Evolutionary conservation across 2,329 filamentous ascomycete species (phyloP), one percentile per base, ranked within the genome.

Genomic region (Bipolaris victoriae): DNA sequence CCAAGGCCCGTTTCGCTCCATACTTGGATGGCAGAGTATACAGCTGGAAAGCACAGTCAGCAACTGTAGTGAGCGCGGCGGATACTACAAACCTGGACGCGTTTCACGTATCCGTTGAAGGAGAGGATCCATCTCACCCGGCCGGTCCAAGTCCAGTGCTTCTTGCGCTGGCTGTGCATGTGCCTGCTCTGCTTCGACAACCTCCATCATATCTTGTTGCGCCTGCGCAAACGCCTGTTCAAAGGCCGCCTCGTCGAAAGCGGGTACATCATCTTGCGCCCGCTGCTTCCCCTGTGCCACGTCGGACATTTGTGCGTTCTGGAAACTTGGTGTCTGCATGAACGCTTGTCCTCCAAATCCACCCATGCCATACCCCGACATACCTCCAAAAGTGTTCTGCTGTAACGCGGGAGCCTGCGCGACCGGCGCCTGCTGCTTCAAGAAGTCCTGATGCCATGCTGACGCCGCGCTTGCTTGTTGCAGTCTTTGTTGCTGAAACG

Each of bases 361-460:
- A 43, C 64, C 62, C 65, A 72, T 73, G 10, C 59, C 65, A 40
- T 71, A 71, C 15, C 66, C 66, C 7, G 66, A 48, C 63, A 73
- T 69, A 16, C 67, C 65, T 3, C 63, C 64, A 52, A 71, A 74
- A 22, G 62, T 58, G 48, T 52, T 66, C 31, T 72, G 70, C 35
- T 70, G 69, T 13, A 69, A 61, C 13, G 57, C 58, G 29, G 69
- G 68, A n/a, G 66, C 61, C 29, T 75, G 75, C 7, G 67, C 57
- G 52, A 72, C 68, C 33, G 70, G 65, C n/a, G 61, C 52, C 54
- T 80, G 77, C 39, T 77, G 73, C 29, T 70, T 66, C 65, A 83
- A 71, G 66, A 89, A 88, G 63, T 88, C 86, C 66, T 85, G 80
- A 49, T 88, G 86, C 87, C 87, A 88, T 77, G 79, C 78, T 50